phyloP scores from a whole-genome alignment of 2,329 filamentous ascomycete genomes.

The Chaetomium globosum region DNA sequence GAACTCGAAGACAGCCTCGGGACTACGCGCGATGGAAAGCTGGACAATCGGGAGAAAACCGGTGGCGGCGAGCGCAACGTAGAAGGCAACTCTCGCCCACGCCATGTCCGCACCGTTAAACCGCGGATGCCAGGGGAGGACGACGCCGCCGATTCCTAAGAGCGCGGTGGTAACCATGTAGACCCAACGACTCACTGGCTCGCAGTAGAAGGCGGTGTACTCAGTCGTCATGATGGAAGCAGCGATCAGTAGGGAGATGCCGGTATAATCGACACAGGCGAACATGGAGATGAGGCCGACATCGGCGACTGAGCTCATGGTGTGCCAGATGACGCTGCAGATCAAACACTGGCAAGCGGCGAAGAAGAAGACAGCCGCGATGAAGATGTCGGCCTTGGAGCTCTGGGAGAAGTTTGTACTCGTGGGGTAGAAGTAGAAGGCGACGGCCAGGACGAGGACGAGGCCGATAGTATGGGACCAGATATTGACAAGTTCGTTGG shows the following conservation, averaged over 20 bases:
- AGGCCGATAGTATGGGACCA: slow-evolving; percentile 94
- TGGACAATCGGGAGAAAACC: slow-evolving; percentile 89
- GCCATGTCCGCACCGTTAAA: slow-evolving; percentile 94
- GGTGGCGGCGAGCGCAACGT: slow-evolving; percentile 80
- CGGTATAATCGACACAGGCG: slow-evolving; percentile 97
- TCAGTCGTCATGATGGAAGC: slow-evolving; percentile 98
- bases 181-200: slow-evolving; percentile 79
- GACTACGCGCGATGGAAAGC: slow-evolving; percentile 74
- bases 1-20: slow-evolving; percentile 82
- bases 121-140: slow-evolving; percentile 91
- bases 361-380: slow-evolving; percentile 93
- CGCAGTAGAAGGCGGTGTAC: slow-evolving; percentile 98
- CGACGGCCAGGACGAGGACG: slow-evolving; percentile 81
- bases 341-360: slow-evolving; percentile 92
- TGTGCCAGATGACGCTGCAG: slow-evolving; percentile 97
- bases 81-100: slow-evolving; percentile 90
- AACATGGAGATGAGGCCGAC: slow-evolving; percentile 89
- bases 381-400: slow-evolving; percentile 84
- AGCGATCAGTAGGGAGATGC: slow-evolving; percentile 91
- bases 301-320: slow-evolving; percentile 95
- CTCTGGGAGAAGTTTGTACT: slow-evolving; percentile 84
- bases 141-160: slow-evolving; percentile 82
- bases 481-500: slow-evolving; percentile 96
- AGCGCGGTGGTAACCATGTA: slow-evolving; percentile 83
- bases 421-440: slow-evolving; percentile 93